Evolutionary conservation across 257 asterid genomes (phyloP).

Genomic region (Solanum arcanum): DNA sequence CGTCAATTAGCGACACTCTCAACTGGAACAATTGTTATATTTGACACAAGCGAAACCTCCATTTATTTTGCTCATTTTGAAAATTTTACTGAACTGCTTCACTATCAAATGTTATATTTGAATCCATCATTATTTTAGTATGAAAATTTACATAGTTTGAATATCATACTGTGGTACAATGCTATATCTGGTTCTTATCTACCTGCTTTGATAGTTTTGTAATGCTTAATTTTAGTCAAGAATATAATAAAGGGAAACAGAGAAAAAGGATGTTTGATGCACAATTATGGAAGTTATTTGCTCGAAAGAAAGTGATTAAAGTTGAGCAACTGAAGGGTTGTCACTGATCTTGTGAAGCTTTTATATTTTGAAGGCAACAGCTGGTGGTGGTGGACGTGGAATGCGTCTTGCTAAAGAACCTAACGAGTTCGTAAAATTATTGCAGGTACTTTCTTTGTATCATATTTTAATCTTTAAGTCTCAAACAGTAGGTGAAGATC

Average conservation of each 20-base stretch:
- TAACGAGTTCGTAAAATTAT: constrained; percentile 83
- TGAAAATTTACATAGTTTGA: background rate
- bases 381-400: constrained; percentile 99
- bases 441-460: constrained; percentile 54
- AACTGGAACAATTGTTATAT: background rate
- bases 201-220: background rate
- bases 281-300: background rate
- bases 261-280: background rate
- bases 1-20: background rate
- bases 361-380: constrained; percentile 68
- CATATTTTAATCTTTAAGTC: background rate
- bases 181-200: background rate
- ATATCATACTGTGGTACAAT: background rate
- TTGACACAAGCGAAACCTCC: background rate
- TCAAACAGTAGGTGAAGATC: background rate
- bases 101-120: background rate
- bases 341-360: background rate
- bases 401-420: constrained; percentile 98
- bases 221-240: background rate
- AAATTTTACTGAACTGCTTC: background rate
- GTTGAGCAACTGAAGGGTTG: background rate
- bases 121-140: background rate
- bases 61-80: background rate
- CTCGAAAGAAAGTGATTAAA: background rate
- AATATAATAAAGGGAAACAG: background rate